Conservation (phyloP, 768 basidiomycete genomes). For the Vishniacozyma victoriae region DNA sequence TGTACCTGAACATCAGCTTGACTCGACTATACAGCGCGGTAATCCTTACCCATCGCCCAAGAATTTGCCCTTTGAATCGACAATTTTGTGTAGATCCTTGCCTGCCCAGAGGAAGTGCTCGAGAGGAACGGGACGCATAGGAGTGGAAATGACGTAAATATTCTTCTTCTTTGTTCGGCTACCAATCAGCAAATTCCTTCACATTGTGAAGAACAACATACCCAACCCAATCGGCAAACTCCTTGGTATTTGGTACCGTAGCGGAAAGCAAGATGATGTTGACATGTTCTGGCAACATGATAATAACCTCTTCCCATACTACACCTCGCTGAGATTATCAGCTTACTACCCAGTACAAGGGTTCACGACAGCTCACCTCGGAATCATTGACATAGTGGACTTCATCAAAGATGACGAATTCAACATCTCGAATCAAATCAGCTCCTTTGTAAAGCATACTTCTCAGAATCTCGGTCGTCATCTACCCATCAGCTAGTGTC, state of each 20-base stretch:
- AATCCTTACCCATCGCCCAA: conserved; percentile 61
- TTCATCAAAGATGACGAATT: conserved; percentile 99
- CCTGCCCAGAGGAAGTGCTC: conserved; percentile 96
- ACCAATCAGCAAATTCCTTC: conserved; percentile 8
- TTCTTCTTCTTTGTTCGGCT: conserved; percentile 99
- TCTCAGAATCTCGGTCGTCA: conserved; percentile 82
- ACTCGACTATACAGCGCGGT: background rate
- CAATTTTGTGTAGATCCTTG: conserved; percentile 86
- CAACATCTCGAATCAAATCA: conserved; percentile 95
- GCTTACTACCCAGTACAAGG: background rate
- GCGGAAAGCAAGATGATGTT: conserved; percentile 95
- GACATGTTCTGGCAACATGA: conserved; percentile 98
- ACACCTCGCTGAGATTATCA: conserved; percentile 70
- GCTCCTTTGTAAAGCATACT: conserved; percentile 97
- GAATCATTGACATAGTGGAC: conserved; percentile 99
- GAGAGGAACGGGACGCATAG: conserved; percentile 89
- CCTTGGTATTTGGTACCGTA: conserved; percentile 94
- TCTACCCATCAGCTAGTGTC: conserved; percentile 21
- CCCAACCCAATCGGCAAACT: conserved; percentile 99
- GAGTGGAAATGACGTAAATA: conserved; percentile 96
- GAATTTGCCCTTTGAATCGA: conserved; percentile 73
- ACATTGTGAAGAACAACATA: conserved; percentile 48
- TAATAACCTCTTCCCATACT: conserved; percentile 99
- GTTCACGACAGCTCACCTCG: conserved; percentile 58
- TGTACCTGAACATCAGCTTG: conserved; percentile 57